Conservation (phyloP, 108 stramenopile genomes). For the Schizochytrium sp. region DNA sequence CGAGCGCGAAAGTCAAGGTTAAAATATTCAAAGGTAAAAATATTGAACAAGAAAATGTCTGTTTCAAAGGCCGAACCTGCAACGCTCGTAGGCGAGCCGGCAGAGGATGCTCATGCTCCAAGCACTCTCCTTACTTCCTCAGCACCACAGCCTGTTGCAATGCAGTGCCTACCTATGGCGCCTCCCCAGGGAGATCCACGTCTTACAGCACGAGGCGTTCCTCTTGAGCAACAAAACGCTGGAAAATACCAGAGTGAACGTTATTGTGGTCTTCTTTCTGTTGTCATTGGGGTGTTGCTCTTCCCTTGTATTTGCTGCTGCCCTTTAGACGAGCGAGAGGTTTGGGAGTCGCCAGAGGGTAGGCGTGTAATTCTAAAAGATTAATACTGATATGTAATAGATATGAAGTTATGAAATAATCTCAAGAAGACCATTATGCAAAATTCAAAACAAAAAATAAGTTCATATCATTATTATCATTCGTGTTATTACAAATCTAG, state of each 20-base stretch:
- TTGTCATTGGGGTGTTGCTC: background rate
- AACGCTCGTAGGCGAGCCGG: too few species aligned
- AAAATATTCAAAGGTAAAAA: too few species aligned
- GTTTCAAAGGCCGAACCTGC: too few species aligned
- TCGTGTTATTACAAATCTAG: too few species aligned
- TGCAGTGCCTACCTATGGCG: background rate
- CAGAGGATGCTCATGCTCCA: background rate
- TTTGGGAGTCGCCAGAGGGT: background rate
- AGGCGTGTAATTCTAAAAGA: too few species aligned
- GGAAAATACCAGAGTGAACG: background rate
- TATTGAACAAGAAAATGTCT: too few species aligned
- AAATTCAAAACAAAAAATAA: too few species aligned
- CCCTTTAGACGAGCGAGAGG: background rate
- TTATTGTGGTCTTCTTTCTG: background rate
- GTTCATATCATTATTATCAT: too few species aligned
- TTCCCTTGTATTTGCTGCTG: background rate
- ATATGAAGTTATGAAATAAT: too few species aligned
- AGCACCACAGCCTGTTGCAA: background rate
- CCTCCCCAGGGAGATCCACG: background rate
- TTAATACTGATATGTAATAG: too few species aligned
- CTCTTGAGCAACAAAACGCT: background rate
- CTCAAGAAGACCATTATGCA: too few species aligned
- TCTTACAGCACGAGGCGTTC: background rate
- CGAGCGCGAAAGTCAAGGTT: too few species aligned
- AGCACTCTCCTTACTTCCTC: background rate